Percentiles rank a stretch among this genome's conserved stretches.
Conservation (phyloP, 2,329 filamentous ascomycete species). For the Trichoderma citrinoviride region DNA sequence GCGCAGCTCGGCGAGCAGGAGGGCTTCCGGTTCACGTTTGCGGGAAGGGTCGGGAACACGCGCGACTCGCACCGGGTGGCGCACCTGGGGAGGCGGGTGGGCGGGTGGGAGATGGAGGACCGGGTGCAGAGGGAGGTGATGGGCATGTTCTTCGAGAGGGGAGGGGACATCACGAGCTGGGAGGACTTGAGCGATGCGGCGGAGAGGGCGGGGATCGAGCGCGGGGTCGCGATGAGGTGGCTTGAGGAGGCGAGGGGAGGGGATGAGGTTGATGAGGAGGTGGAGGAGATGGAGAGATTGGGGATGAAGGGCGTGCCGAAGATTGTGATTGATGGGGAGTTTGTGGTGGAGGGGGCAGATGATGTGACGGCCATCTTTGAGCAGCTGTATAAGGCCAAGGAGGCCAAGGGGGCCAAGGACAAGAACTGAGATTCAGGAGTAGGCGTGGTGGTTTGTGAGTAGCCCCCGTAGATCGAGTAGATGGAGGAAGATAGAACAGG, state of each 20-base stretch:
- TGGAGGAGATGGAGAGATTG: constrained; percentile 49
- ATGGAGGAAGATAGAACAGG: too few species aligned
- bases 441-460: not conserved
- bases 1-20: constrained; percentile 57
- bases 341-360: constrained; percentile 69
- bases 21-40: constrained; percentile 71
- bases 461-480: too few species aligned
- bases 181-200: constrained; percentile 53
- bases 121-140: constrained; percentile 62
- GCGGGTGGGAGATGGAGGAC: constrained; percentile 48
- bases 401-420: constrained; percentile 39
- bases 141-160: constrained; percentile 62
- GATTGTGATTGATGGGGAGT: constrained; percentile 68
- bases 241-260: constrained; percentile 55
- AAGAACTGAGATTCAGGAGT: not conserved
- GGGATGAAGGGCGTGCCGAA: constrained; percentile 68
- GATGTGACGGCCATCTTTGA: constrained; percentile 65
- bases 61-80: constrained; percentile 76
- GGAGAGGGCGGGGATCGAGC: constrained; percentile 52
- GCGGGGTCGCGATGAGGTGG: constrained; percentile 52
- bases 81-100: constrained; percentile 59
- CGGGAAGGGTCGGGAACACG: constrained; percentile 71
- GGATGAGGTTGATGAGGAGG: constrained; percentile 56
- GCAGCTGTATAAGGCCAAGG: constrained; percentile 56
- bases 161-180: constrained; percentile 60